Conservation (phyloP, 164 flowering plant species). For the Magnolia kwangsiensis region DNA sequence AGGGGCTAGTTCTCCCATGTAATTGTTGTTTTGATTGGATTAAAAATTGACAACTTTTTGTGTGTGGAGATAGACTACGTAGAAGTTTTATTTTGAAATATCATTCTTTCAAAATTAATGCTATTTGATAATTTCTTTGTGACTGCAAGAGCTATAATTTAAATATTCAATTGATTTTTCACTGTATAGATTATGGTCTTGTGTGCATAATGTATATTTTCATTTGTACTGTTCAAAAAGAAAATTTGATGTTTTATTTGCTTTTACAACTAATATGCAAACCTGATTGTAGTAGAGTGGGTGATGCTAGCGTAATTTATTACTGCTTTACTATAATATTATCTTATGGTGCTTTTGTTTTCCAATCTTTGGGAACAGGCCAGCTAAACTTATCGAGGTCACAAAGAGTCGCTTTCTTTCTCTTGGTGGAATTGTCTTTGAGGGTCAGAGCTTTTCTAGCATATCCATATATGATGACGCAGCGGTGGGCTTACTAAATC, state of each 20-base stretch:
- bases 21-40: too few species aligned
- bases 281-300: background rate
- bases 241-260: background rate
- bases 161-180: background rate
- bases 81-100: background rate
- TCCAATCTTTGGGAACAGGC: conserved; percentile 43
- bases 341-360: conserved; percentile 7
- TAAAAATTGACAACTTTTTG: too few species aligned
- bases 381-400: conserved; percentile 71
- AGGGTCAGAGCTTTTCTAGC: conserved; percentile 63
- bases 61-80: too few species aligned
- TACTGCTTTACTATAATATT: background rate
- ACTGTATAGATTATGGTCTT: background rate
- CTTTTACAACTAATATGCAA: background rate
- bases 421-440: conserved; percentile 87
- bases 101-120: background rate
- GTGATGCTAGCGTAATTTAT: background rate
- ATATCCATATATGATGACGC: conserved; percentile 69
- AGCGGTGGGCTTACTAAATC: conserved; percentile 47
- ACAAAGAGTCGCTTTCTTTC: conserved; percentile 69
- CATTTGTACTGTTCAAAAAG: background rate
- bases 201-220: background rate
- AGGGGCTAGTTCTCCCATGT: too few species aligned
- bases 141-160: background rate
- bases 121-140: background rate